Percentiles rank a stretch among this genome's conserved stretches.
Conservation (phyloP, 2,329 filamentous ascomycete genomes). For the Metarhizium brunneum region DNA sequence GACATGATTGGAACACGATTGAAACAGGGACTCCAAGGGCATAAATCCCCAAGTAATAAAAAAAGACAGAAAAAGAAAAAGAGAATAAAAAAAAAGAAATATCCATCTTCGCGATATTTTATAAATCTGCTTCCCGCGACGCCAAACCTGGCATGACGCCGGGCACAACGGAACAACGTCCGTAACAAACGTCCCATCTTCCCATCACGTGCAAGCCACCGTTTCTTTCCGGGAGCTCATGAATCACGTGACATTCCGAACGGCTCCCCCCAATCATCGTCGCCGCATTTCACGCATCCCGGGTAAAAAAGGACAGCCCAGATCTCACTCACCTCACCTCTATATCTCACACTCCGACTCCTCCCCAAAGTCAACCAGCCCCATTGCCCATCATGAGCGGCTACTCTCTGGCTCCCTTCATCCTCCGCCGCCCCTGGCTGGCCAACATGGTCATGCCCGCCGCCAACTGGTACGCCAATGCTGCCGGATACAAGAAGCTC, state of each 20-base stretch:
- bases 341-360: conserved; percentile 10
- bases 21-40: too few relatives aligned
- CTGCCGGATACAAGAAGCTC: conserved; percentile 86
- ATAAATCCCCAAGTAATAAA: too few relatives aligned
- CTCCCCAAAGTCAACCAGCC: conserved; percentile 18
- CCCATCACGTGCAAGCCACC: not conserved
- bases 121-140: too few relatives aligned
- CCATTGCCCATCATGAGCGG: conserved; percentile 46
- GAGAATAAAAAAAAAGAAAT: too few relatives aligned
- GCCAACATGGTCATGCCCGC: conserved; percentile 66
- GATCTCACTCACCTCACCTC: conserved; percentile 7
- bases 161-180: not conserved
- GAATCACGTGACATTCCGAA: conserved; percentile 23
- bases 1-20: too few relatives aligned
- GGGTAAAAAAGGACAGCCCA: conserved; percentile 11
- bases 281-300: conserved; percentile 24
- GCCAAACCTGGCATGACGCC: too few relatives aligned
- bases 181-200: not conserved
- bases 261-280: conserved; percentile 21
- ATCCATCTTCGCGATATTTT: too few relatives aligned
- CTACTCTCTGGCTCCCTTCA: conserved; percentile 62
- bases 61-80: too few relatives aligned
- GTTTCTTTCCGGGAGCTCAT: not conserved
- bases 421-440: conserved; percentile 82
- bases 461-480: conserved; percentile 80